Evolutionary conservation across 225 moss, liverwort and hornwort genomes (phyloP), one percentile per base, ranked within the genome.

Genomic region (Pseudoscleropodium purum): DNA sequence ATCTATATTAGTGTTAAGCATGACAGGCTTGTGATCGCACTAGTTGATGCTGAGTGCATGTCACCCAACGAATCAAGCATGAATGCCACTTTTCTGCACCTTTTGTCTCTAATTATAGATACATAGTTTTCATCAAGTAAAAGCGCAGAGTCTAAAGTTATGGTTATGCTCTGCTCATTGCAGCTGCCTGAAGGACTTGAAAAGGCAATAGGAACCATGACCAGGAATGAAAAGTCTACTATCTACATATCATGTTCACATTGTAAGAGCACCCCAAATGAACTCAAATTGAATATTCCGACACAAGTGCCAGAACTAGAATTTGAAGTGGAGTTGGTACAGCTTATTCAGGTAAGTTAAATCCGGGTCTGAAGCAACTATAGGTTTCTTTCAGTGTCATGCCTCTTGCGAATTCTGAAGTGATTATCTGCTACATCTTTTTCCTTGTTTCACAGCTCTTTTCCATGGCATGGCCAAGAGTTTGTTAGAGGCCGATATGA

Each of bases 171-270:
- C 77, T 85, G 41, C 81, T 86, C 33, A 39, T 89, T 86, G 87
- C 95, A 99, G 99, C 87, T 99, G 86, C 97, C 99, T 88, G 95
- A 94, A 86, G 99, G 93, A 78, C 95, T 99, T 86, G 99, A 99
- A 87, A 95, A 93, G 89, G 99, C 95, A 83, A 93, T 99, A 83
- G 97, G 95, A 88, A 95, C 96, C 75, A 99, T 99, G 99, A 95
- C 94, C 56, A 99, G 93, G 89, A 95, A 91, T 66, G 99, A 99
- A 83, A 97, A 92, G 93, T 94, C 99, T 25, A 90, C 86, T 81
- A 86, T 99, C 68, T 96, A 99, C 81, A 83, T 99, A 57, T 95
- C 95, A 83, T 92, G 89, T 63, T 83, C 96, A 47, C 90, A 97
- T 83, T 94, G 95, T 90, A 93, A 91, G 63, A 88, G 91, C 89